Evolutionary conservation across 2,329 filamentous ascomycete genomes (phyloP), one percentile per base, ranked within the genome.

Genomic region (Sphaerulina musiva): DNA sequence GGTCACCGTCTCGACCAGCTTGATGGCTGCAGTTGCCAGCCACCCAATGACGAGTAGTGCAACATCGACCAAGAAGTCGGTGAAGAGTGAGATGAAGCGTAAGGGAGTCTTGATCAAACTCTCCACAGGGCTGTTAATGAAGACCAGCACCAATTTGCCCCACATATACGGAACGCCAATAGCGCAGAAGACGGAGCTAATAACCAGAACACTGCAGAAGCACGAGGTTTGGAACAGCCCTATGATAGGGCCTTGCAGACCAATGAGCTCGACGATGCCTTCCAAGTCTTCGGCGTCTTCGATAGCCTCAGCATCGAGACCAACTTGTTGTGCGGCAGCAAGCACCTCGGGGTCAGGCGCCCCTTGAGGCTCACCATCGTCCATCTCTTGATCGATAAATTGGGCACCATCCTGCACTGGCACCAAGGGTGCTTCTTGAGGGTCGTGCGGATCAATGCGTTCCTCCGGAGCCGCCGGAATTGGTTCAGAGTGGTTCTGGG

Each of bases 141-240:
- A 76, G 68, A 92, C 84, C 42, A 97, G 78, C 4, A 88, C 83
- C 26, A 95, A 76, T 60, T 95, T 91, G 11, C 93, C 93, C 66
- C 90, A 84, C 52, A 96, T 86, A 72, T 97, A 98, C 0, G 93
- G 93, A 48, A 95, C 74, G 74, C 93, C 95, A 43, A 97, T 83
- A 48, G 90, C 92, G 55, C 87, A 76, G 49, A 89, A 85, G 41
- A 98, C 83, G 11, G 91, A 95, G 48, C 92, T 81, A 1, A 88
- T 87, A 11, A 98, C 89, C 29, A 98, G 78, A 44, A 97, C 85
- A 6, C 87, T 86, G 68, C 92, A 95, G 71, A 98, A 98, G 12
- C 96, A 84, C 52, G 88, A 90, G 62, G 98, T 98, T 66, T 98
- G 93, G 62, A 97, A 83, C 5, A 98, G 79, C 2, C 89, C 90